Percentiles rank a stretch among this genome's conserved stretches.
Conservation (phyloP, 1,139 yeast genomes). For the Diutina rugosa region DNA sequence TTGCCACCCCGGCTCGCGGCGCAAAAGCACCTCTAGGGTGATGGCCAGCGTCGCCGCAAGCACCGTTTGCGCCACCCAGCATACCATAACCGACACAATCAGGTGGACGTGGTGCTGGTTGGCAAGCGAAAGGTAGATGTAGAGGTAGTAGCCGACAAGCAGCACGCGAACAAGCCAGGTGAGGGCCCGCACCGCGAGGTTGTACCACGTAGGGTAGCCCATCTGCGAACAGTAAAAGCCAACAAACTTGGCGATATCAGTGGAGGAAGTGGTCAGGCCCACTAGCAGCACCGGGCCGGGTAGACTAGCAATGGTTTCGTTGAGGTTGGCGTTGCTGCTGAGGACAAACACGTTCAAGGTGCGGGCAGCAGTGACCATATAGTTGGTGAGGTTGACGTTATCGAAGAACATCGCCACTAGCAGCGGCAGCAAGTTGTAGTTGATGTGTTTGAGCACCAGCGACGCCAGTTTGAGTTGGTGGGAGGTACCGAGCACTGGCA, state of each 20-base stretch:
- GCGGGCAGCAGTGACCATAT: constrained; percentile 33
- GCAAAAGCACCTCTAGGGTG: constrained; percentile 12
- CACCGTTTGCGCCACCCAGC: constrained; percentile 39
- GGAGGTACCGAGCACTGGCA: constrained; percentile 11
- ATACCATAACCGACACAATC: constrained; percentile 44
- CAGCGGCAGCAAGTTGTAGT: constrained; percentile 11
- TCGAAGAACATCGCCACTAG: constrained; percentile 20
- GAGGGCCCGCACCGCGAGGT: neutral
- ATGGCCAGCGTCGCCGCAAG: constrained; percentile 45
- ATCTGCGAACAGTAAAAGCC: neutral
- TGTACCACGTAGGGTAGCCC: neutral
- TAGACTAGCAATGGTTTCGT: neutral
- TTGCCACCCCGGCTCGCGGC: constrained; percentile 15
- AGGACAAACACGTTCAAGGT: constrained; percentile 23
- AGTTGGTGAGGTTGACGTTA: constrained; percentile 33
- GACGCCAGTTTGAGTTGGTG: constrained; percentile 3
- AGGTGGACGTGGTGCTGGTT: constrained; percentile 47
- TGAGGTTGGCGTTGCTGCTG: neutral
- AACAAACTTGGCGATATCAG: neutral
- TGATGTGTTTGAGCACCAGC: constrained; percentile 13
- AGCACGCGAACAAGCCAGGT: neutral
- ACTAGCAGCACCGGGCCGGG: constrained; percentile 3
- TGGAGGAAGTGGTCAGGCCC: constrained; percentile 4
- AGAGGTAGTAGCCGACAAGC: constrained; percentile 8
- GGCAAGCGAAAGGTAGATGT: constrained; percentile 32